A percentile compares a stretch with the other conserved stretches of the same genome.
These are phyloP conservation scores for Leccinum broughii DNA, from an alignment of 768 basidiomycete species.

Conservation along the genomic window DNA sequence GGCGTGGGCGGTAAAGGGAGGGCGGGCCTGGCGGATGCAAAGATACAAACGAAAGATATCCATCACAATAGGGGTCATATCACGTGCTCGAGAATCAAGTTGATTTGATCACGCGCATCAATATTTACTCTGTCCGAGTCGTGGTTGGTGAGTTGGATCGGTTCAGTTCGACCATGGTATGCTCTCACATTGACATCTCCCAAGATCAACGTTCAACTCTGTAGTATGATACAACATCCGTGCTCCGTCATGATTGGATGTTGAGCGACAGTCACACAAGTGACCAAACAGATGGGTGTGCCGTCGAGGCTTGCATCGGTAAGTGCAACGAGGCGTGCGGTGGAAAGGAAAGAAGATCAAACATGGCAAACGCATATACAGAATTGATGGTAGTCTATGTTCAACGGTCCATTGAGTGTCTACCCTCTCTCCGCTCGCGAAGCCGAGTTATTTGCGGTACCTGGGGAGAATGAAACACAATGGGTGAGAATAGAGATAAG, in stretches of 20 bases:
- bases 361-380: slow-evolving; percentile 21
- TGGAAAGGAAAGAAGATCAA: slow-evolving; percentile 6
- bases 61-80: slow-evolving; percentile 12
- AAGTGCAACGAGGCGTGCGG: slow-evolving; percentile 5
- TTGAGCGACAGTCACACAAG: background rate
- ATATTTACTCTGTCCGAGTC: background rate
- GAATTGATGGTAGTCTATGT: slow-evolving; percentile 26
- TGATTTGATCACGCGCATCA: background rate
- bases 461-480: slow-evolving; percentile 12
- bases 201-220: background rate
- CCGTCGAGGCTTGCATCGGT: background rate
- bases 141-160: background rate
- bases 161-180: background rate
- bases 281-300: background rate
- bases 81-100: slow-evolving; percentile 28
- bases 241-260: background rate
- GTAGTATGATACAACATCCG: background rate
- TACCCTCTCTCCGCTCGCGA: background rate
- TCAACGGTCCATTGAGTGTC: slow-evolving; percentile 10
- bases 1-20: background rate
- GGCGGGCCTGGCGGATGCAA: background rate
- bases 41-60: slow-evolving; percentile 1
- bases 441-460: slow-evolving; percentile 28
- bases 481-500: no score
- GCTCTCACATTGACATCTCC: background rate